Evolutionary conservation across 78 protist genomes (phyloP), one percentile per base, ranked within the genome.

Genomic region (Neovahlkampfia damariscottae): DNA sequence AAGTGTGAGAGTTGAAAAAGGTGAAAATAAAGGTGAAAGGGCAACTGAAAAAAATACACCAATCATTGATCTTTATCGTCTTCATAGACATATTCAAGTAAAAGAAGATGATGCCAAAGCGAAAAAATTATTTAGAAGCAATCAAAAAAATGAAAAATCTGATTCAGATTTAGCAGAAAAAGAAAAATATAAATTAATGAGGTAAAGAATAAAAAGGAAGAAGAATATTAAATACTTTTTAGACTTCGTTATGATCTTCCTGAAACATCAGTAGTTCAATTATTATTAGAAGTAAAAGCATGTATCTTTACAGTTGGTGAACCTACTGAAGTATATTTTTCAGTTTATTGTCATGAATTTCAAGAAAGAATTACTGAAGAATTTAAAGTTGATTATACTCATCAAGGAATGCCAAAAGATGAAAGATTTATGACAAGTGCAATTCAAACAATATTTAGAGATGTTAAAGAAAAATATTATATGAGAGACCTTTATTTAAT

Each of bases 251-350:
- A 50, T 50, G 62, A 50, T 50, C 62, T 69, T 19, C 72, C 72
- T 30, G 72, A 69, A 19, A 28, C 19, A 10, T n/a, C 19, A n/a
- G 67, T 69, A 28, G n/a, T n/a, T n/a, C 72, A 69, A 19, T 19
- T 69, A 19, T n/a, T 69, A 10, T 28, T 69, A 19, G 72, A 69
- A 31, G 72, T 69, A n/a, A 69, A 69, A 19, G 72, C 72, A 69
- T 69, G 72, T 19, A 30, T 69, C 19, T 69, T 69, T 28, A 69
- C 19, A 31, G 72, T 19, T 19, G 72, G 72, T 19, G 72, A 30
- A 28, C 19, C 19, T 30, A 19, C 29, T n/a, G 72, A 69, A 69
- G 67, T 69, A 28, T 69, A 30, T 28, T 69, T 69, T 19, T 19
- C 19, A 19, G 19, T 69, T 10, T 69, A 69, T 69, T 30, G 19